phyloP scores from a whole-genome alignment of 2,329 filamentous ascomycete genomes.

The Colletotrichum plurivorum region DNA sequence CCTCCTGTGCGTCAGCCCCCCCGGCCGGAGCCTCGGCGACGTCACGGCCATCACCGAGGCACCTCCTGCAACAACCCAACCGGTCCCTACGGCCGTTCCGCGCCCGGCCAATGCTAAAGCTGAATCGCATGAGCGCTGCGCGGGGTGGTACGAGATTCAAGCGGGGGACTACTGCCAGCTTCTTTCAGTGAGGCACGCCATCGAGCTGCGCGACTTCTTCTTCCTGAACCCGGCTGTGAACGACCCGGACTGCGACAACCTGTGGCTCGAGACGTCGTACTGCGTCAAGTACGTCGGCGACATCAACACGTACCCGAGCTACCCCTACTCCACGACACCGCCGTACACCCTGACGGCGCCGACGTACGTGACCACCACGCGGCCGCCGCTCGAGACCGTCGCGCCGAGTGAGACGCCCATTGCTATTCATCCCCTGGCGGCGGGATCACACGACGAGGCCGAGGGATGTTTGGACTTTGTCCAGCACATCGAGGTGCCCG shows the following conservation, averaged over 20 bases:
- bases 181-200: background rate
- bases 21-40: background rate
- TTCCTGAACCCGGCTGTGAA: conserved; percentile 20
- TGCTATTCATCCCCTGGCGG: no score
- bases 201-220: conserved; percentile 17
- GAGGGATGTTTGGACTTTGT: no score
- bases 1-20: background rate
- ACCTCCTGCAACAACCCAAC: background rate
- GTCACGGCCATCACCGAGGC: background rate
- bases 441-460: no score
- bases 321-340: conserved; percentile 7
- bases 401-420: no score
- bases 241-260: background rate
- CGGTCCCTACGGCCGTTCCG: background rate
- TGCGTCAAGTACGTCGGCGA: conserved; percentile 33
- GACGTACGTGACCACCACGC: background rate
- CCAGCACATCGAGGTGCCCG: no score
- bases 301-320: conserved; percentile 27
- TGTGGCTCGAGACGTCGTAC: conserved; percentile 11
- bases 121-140: background rate
- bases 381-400: background rate
- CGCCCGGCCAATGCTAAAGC: conserved; percentile 1
- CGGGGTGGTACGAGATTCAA: conserved; percentile 5
- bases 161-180: background rate
- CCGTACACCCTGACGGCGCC: background rate